Evolutionary conservation across 2,329 filamentous ascomycete genomes (phyloP).

Genomic region (Alternaria postmessia): DNA sequence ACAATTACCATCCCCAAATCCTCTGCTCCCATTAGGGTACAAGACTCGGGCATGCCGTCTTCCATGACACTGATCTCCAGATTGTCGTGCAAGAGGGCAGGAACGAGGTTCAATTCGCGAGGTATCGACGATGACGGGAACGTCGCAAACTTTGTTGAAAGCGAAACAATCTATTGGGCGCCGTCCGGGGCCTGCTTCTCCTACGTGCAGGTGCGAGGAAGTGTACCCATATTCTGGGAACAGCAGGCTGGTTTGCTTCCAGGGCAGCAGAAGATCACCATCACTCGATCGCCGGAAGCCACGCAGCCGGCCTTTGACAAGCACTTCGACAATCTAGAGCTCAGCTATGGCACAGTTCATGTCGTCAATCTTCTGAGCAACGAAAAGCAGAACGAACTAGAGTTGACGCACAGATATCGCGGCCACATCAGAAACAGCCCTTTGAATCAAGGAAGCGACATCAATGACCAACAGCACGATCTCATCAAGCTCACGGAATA

Average conservation of each 20-base stretch:
- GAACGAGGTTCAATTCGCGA: conserved; percentile 94
- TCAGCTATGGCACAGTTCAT: conserved; percentile 88
- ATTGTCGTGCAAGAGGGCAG: conserved; percentile 87
- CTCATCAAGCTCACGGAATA: conserved; percentile 85
- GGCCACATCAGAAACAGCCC: conserved; percentile 78
- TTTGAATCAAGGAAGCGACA: conserved; percentile 68
- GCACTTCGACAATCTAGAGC: conserved; percentile 87
- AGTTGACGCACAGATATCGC: conserved; percentile 81
- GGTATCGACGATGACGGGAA: conserved; percentile 98
- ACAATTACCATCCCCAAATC: conserved; percentile 85
- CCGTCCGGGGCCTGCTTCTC: conserved; percentile 83
- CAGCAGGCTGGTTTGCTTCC: conserved; percentile 87
- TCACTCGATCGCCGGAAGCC: conserved; percentile 87
- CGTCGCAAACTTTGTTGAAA: conserved; percentile 98
- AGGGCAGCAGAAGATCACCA: conserved; percentile 90
- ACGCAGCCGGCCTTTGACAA: conserved; percentile 95
- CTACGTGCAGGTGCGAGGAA: conserved; percentile 90
- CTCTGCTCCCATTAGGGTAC: conserved; percentile 72
- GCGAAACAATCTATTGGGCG: conserved; percentile 90
- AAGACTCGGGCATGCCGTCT: conserved; percentile 77
- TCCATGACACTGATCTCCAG: conserved; percentile 89
- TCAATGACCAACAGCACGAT: conserved; percentile 69
- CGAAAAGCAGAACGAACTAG: conserved; percentile 83
- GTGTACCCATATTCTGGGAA: conserved; percentile 97
- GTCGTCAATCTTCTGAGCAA: conserved; percentile 94